Evolutionary conservation across 306 rosid genomes (phyloP).

Genomic region (Phaseolus lunatus): DNA sequence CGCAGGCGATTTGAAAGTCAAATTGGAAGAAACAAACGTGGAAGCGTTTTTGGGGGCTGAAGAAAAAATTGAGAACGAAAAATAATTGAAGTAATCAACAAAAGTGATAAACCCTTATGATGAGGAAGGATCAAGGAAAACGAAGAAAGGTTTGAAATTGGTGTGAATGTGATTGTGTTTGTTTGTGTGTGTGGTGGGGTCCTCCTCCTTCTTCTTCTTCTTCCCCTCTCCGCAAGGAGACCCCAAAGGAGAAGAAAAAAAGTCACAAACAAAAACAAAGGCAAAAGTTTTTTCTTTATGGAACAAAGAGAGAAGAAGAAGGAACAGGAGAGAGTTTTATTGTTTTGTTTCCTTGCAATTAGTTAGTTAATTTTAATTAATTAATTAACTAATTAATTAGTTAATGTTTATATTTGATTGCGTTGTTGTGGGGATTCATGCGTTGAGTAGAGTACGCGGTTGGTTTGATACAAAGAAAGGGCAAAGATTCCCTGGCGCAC

Average conservation of each 20-base stretch:
- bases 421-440: background rate
- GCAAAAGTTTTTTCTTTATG: conserved; percentile 25
- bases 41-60: background rate
- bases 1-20: conserved; percentile 72
- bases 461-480: background rate
- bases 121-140: conserved; percentile 53
- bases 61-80: background rate
- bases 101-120: background rate
- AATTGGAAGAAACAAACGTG: conserved; percentile 52
- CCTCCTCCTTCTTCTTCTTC: conserved; percentile 34
- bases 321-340: background rate
- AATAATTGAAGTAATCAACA: too few relatives aligned
- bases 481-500: background rate
- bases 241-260: background rate
- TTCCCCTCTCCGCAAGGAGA: conserved; percentile 40
- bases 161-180: too few relatives aligned
- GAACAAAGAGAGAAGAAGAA: background rate
- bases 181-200: conserved; percentile 20
- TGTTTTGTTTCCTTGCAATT: background rate
- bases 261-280: conserved; percentile 17
- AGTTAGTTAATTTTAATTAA: background rate
- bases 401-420: background rate
- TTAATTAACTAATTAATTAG: background rate
- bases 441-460: background rate
- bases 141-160: conserved; percentile 30